Base-by-base conservation (phyloP, 768 basidiomycete species). In the Multifurca ochricompacta region DNA sequence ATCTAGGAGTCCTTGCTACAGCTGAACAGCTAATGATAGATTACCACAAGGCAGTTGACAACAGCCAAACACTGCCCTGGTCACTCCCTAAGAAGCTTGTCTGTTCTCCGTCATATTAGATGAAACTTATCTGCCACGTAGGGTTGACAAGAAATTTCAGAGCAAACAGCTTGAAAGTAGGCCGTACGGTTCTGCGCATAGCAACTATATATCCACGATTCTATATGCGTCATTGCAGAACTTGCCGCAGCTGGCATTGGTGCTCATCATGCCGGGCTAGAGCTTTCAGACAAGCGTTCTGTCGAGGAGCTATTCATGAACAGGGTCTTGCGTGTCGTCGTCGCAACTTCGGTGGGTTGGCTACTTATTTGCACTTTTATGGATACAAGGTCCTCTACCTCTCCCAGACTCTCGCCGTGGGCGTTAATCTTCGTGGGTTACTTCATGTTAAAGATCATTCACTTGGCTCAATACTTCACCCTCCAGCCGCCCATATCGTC, bases 251-350 rank as follows among this genome's bases (percentile, higher is more conserved):
- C 67, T 49, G 96, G 95, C 1, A 82, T 98, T 44, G 92, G 91
- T 10, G 78, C 91, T 6, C 95, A 99, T 65, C 94, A 98, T 65
- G 95, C 93, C 4, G 95, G 95, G 2, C 69, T 97, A 47, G 77
- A 73, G 11, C 65, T 79, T 39, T 77, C 83, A 23, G 94, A 97
- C 63, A 79, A 93, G 35, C 76, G 76, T 46, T 64, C 75, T 0
- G 83, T 82, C 16, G 95, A 99, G 67, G 76, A 81, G 11, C 70
- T 88, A 9, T 99, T 82, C 63, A 60, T 84, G 31, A 77, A 75
- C 46, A 83, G 82, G 56, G 61, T 69, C 1, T 68, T 96, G 25
- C 77, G 78, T 28, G 71, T 93, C 30, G 71, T 97, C 2, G 75
- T 92, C 21, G 82, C 87, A 7, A 97, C 90, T 21, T 96, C 91